A percentile compares a stretch with the other conserved stretches of the same genome.
Conservation (phyloP, 768 basidiomycete species). For the Boletus pseudo-olivaceus region DNA sequence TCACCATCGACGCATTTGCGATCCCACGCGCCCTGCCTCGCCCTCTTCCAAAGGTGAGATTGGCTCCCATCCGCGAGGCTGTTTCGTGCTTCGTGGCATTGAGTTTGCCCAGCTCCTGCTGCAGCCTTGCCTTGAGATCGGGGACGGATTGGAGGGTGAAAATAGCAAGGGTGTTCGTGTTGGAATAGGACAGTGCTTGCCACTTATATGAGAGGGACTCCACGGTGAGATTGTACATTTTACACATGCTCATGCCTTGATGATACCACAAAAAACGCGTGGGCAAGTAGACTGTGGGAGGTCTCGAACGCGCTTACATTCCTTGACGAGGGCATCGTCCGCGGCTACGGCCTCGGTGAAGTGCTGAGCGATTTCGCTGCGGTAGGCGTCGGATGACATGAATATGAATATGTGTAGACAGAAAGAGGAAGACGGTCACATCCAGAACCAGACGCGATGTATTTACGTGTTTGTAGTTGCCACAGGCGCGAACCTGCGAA, state of each 20-base stretch:
- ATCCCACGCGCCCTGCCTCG: slow-evolving; percentile 5
- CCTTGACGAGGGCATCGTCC: slow-evolving; percentile 45
- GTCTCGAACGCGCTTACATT: slow-evolving; percentile 42
- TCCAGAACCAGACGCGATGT: background rate
- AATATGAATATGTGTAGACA: background rate
- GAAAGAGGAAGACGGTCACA: background rate
- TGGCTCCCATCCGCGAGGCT: slow-evolving; percentile 23
- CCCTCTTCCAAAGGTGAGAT: slow-evolving; percentile 9
- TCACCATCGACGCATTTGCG: background rate
- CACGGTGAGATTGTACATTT: slow-evolving; percentile 53
- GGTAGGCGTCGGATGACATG: slow-evolving; percentile 23
- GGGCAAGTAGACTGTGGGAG: background rate
- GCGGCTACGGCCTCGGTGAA: slow-evolving; percentile 29
- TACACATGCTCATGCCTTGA: slow-evolving; percentile 62
- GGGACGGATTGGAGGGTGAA: slow-evolving; percentile 50
- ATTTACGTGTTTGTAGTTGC: slow-evolving; percentile 1
- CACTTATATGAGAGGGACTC: slow-evolving; percentile 62
- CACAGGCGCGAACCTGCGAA: slow-evolving; percentile 16
- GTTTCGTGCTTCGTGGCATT: slow-evolving; percentile 32
- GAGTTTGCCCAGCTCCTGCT: slow-evolving; percentile 35
- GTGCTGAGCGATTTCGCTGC: slow-evolving; percentile 20
- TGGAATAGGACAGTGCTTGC: slow-evolving; percentile 48
- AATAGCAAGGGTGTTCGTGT: slow-evolving; percentile 35
- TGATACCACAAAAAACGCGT: slow-evolving; percentile 10
- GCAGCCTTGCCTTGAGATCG: slow-evolving; percentile 40